Evolutionary conservation across 441 rosid genomes (phyloP).

Genomic region (Adansonia grandidieri): DNA sequence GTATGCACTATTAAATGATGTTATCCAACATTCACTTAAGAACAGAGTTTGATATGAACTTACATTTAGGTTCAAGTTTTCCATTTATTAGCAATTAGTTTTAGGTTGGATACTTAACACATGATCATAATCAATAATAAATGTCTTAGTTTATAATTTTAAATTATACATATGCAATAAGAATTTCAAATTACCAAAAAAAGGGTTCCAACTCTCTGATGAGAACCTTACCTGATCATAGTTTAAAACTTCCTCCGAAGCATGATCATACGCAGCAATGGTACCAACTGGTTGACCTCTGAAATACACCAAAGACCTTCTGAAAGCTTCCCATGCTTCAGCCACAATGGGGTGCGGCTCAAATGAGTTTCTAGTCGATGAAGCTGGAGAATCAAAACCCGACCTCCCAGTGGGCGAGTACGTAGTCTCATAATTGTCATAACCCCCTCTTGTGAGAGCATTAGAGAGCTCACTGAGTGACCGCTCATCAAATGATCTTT

Average conservation of each 20-base stretch:
- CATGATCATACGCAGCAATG: constrained; percentile 59
- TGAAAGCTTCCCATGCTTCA: constrained; percentile 91
- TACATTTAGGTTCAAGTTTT: not conserved
- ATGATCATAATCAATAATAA: not conserved
- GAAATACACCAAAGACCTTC: constrained; percentile 68
- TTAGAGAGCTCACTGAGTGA: constrained; percentile 70
- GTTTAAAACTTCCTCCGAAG: constrained; percentile 73
- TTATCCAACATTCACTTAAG: not conserved
- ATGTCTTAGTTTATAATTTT: constrained; percentile 21
- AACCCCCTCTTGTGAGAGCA: constrained; percentile 51
- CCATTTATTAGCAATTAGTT: not conserved
- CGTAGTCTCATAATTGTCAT: constrained; percentile 52
- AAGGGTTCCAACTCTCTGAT: not conserved
- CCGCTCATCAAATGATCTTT: constrained; percentile 90
- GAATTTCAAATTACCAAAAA: not conserved
- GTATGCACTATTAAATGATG: not conserved
- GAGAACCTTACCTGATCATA: constrained; percentile 70
- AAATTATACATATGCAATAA: not conserved
- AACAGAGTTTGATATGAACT: not conserved
- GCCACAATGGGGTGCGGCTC: constrained; percentile 94
- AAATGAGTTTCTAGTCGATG: constrained; percentile 70
- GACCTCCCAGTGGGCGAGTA: constrained; percentile 78
- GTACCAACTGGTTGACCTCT: constrained; percentile 90
- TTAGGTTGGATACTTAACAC: not conserved
- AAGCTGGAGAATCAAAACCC: constrained; percentile 42